phyloP scores from a whole-genome alignment of 2,329 filamentous ascomycete genomes.

The Colletotrichum gloeosporioides region DNA sequence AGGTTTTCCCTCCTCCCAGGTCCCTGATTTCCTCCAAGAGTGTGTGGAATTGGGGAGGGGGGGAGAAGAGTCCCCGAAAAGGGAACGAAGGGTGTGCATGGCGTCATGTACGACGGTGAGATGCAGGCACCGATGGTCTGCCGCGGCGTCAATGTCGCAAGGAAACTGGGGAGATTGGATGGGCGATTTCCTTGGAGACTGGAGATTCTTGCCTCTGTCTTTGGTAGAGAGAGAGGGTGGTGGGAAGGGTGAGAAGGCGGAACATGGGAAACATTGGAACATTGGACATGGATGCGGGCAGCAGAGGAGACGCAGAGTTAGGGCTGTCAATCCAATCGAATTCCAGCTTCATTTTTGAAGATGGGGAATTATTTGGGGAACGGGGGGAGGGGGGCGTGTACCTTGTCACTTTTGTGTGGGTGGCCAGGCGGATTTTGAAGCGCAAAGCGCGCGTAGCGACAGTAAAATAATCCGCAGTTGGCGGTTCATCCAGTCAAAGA shows the following conservation, averaged over 20 bases:
- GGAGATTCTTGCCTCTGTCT: background rate
- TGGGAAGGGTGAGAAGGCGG: background rate
- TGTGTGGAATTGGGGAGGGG: background rate
- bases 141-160: background rate
- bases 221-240: background rate
- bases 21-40: background rate
- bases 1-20: background rate
- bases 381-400: background rate
- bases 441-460: constrained; percentile 16
- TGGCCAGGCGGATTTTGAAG: background rate
- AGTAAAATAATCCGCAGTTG: background rate
- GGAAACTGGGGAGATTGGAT: background rate
- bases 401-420: background rate
- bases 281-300: background rate
- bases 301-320: background rate
- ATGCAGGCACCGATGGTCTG: constrained; percentile 20
- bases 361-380: background rate
- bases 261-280: background rate
- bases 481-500: background rate
- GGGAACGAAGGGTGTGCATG: constrained; percentile 6
- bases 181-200: background rate
- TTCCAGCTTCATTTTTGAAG: background rate
- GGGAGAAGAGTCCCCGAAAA: background rate
- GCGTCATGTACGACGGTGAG: constrained; percentile 16
- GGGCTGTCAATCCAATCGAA: background rate